Conservation (phyloP, 73 alveolate species). For the Stentor roeselii region DNA sequence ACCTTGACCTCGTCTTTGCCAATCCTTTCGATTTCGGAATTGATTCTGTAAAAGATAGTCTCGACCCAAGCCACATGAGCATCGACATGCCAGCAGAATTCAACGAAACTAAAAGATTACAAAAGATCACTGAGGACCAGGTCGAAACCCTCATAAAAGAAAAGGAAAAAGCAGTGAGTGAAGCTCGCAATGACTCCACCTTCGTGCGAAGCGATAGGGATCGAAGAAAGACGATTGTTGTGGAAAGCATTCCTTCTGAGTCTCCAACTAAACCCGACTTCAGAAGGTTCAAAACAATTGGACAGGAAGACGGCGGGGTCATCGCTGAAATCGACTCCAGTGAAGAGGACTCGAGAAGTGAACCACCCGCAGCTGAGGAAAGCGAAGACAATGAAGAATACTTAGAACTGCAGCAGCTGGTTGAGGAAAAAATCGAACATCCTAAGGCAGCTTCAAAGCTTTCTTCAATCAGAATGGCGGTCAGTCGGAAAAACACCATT, state of each 20-base stretch:
- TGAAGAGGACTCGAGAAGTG: neutral
- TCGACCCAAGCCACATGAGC: too few relatives aligned
- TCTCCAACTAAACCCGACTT: neutral
- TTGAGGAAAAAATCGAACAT: neutral
- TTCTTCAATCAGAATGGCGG: neutral
- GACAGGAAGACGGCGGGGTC: neutral
- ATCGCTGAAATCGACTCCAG: neutral
- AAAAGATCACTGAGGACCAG: neutral
- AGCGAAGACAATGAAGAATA: neutral
- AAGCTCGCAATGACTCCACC: neutral
- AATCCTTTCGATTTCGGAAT: conserved; percentile 2
- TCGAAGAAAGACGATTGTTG: neutral
- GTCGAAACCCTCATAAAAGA: neutral
- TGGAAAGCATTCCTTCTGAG: neutral
- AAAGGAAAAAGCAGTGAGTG: neutral
- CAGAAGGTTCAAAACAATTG: neutral
- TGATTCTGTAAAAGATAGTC: neutral
- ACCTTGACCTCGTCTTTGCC: neutral
- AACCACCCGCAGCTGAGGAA: neutral
- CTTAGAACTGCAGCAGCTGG: neutral
- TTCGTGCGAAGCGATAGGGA: neutral
- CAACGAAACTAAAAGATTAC: neutral
- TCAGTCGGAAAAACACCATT: neutral
- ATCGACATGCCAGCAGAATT: too few relatives aligned
- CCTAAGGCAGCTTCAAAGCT: neutral